A percentile compares a stretch with the other conserved stretches of the same genome.
Evolutionary conservation across 495 filamentous ascomycete genomes (phyloP).

Genomic region (Neohortaea acidophila): DNA sequence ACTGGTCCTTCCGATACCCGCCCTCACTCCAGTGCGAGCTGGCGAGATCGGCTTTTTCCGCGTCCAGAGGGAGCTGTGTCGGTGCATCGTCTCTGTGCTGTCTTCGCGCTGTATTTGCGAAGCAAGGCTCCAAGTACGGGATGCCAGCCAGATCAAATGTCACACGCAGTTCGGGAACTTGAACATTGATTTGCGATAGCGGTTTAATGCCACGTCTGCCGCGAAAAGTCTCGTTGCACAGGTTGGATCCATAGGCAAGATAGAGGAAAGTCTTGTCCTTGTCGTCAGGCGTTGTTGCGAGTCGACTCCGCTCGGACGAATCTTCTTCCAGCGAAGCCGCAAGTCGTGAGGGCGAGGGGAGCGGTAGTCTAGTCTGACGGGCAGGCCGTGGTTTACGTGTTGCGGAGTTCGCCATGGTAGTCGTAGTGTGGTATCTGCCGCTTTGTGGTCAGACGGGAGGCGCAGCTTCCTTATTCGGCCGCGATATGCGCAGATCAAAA

Average conservation of each 20-base stretch:
- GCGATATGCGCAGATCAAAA: too few species aligned
- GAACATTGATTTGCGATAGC: constrained; percentile 59
- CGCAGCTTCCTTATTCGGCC: too few species aligned
- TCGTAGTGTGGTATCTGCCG: too few species aligned
- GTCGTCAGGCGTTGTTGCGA: constrained; percentile 2
- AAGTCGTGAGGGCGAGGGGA: neutral
- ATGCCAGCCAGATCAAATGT: constrained; percentile 77
- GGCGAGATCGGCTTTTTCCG: constrained; percentile 15
- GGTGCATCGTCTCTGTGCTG: constrained; percentile 22
- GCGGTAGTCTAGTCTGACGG: too few species aligned
- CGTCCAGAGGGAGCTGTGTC: neutral
- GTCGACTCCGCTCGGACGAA: constrained; percentile 7
- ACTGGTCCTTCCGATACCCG: constrained; percentile 36
- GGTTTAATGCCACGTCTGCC: constrained; percentile 63
- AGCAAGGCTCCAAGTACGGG: constrained; percentile 81
- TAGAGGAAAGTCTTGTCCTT: constrained; percentile 54
- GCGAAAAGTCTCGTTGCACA: constrained; percentile 58
- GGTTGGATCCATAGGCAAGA: constrained; percentile 90
- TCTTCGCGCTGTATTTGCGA: constrained; percentile 60
- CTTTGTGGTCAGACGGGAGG: too few species aligned
- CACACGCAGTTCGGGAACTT: constrained; percentile 58
- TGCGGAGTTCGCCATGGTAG: too few species aligned
- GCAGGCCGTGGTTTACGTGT: too few species aligned
- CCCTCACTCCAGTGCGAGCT: constrained; percentile 19
- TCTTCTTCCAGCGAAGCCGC: constrained; percentile 4